Percentiles rank a stretch among this genome's conserved stretches.
Conservation (phyloP, 495 filamentous ascomycete genomes). For the Tuber aestivum region DNA sequence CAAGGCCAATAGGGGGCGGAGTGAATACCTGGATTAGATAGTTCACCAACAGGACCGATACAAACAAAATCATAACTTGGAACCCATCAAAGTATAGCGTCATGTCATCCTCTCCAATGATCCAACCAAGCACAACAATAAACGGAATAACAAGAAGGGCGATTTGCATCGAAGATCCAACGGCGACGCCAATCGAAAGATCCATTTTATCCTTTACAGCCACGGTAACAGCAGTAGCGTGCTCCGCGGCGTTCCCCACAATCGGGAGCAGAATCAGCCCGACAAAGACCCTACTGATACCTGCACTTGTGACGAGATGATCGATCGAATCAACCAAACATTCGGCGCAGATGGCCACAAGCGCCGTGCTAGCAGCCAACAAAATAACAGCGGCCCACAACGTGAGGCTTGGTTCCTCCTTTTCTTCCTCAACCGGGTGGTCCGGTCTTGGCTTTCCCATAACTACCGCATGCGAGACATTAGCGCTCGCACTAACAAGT, state of each 20-base stretch:
- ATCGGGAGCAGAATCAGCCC: slow-evolving; percentile 83
- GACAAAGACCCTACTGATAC: slow-evolving; percentile 68
- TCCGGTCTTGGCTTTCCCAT: slow-evolving; percentile 34
- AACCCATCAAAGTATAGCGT: slow-evolving; percentile 74
- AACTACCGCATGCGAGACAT: slow-evolving; percentile 8
- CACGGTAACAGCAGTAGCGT: slow-evolving; percentile 79
- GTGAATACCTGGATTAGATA: slow-evolving; percentile 59
- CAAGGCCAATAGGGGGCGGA: slow-evolving; percentile 29
- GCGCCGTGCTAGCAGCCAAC: slow-evolving; percentile 62
- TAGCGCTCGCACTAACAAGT: slow-evolving; percentile 12
- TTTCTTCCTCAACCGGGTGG: slow-evolving; percentile 53
- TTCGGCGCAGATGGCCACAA: slow-evolving; percentile 84
- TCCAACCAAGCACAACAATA: slow-evolving; percentile 75
- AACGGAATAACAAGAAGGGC: slow-evolving; percentile 72
- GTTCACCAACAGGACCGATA: slow-evolving; percentile 72
- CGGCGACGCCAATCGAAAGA: slow-evolving; percentile 73
- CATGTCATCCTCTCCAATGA: slow-evolving; percentile 62
- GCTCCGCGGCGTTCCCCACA: slow-evolving; percentile 82
- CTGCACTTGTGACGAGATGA: slow-evolving; percentile 54
- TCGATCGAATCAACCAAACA: slow-evolving; percentile 80
- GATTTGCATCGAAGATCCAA: slow-evolving; percentile 84
- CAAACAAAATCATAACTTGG: slow-evolving; percentile 73
- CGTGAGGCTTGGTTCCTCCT: slow-evolving; percentile 65
- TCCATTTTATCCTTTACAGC: slow-evolving; percentile 91
- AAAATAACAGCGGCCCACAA: slow-evolving; percentile 64